Evolutionary conservation across 2,329 filamentous ascomycete species (phyloP).

Genomic region (Scedosporium aurantiacum): DNA sequence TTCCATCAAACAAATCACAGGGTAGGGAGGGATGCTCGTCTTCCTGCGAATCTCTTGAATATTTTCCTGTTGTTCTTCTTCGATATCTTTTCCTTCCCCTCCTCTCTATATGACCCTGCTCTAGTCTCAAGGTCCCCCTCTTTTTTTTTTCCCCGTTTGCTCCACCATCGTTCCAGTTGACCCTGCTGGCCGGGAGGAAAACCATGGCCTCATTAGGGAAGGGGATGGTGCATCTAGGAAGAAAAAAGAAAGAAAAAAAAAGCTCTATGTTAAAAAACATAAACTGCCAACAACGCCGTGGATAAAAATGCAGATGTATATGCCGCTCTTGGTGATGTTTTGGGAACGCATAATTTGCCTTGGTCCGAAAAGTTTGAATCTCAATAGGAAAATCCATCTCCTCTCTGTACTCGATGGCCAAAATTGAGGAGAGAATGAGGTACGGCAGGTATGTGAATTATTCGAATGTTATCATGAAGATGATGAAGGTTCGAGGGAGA

Average conservation of each 20-base stretch:
- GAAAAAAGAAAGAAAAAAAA: not conserved
- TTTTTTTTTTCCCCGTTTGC: not conserved
- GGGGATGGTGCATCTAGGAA: not conserved
- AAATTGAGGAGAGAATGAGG: too few species aligned
- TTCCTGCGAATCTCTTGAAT: not conserved
- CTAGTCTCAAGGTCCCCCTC: not conserved
- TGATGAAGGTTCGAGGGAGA: too few species aligned
- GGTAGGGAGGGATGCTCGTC: not conserved
- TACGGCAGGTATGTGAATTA: too few species aligned
- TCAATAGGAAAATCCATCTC: too few species aligned
- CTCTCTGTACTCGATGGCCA: too few species aligned
- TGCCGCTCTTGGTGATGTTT: slow-evolving; percentile 4
- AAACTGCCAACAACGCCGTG: slow-evolving; percentile 5
- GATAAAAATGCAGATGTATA: slow-evolving; percentile 2
- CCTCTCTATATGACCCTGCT: not conserved
- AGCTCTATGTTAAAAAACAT: slow-evolving; percentile 4
- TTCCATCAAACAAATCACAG: not conserved
- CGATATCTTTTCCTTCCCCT: not conserved
- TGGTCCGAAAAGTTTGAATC: not conserved
- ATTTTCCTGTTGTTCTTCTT: not conserved
- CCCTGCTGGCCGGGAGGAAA: not conserved
- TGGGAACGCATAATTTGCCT: not conserved
- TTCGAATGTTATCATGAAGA: too few species aligned
- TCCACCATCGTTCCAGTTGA: not conserved
- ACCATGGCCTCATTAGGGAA: not conserved